A percentile compares a stretch with the other conserved stretches of the same genome.
These are phyloP conservation scores for Tricholoma terreum DNA, from an alignment of 768 basidiomycete species.

Conservation along the genomic window DNA sequence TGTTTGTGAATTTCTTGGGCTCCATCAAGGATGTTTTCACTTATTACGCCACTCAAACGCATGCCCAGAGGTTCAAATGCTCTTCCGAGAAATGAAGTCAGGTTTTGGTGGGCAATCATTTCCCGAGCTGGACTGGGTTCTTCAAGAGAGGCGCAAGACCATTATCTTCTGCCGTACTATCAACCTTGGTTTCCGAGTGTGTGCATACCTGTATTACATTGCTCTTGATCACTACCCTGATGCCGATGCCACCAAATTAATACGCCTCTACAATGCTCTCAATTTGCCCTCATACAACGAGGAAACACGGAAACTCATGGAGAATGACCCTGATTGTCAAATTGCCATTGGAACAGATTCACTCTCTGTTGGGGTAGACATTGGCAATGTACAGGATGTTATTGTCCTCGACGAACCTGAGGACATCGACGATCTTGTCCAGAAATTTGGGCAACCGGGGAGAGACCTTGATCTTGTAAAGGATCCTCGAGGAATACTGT, in stretches of 20 bases:
- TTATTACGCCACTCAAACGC: too few species aligned
- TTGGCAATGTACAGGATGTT: slow-evolving; percentile 4
- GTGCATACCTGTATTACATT: neutral
- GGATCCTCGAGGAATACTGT: slow-evolving; percentile 14
- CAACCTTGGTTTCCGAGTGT: neutral
- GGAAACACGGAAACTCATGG: neutral
- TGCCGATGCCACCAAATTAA: neutral
- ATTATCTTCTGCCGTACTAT: neutral
- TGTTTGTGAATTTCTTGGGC: too few species aligned
- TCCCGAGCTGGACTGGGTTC: neutral
- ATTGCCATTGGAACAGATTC: slow-evolving; percentile 15
- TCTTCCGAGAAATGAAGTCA: too few species aligned
- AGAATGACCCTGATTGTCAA: neutral
- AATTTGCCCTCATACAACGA: neutral
- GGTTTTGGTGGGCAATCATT: too few species aligned
- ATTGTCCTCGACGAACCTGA: slow-evolving; percentile 8
- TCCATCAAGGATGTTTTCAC: too few species aligned
- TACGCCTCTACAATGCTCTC: slow-evolving; percentile 12
- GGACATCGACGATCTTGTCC: slow-evolving; percentile 12
- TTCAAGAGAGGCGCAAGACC: neutral
- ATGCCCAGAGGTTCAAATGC: too few species aligned
- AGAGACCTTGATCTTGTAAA: neutral
- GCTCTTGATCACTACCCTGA: neutral
- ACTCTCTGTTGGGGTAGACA: slow-evolving; percentile 12
- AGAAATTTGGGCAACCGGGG: slow-evolving; percentile 17